Conservation (phyloP, 2,329 filamentous ascomycete species). For the Pseudovirgaria hyperparasitica region DNA sequence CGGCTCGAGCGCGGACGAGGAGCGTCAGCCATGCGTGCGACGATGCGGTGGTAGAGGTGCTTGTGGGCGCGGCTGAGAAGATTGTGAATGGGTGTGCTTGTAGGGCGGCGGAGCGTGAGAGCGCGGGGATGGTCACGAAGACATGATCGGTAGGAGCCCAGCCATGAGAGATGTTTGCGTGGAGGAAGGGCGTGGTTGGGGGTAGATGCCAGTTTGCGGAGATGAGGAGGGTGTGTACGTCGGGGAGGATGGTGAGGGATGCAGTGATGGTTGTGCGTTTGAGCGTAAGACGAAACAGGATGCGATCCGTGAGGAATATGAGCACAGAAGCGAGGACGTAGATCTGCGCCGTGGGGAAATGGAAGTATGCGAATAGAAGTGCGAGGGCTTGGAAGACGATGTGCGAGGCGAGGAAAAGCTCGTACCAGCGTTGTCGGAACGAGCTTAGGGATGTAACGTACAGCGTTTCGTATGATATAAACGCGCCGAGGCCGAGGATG, state of each 20-base stretch:
- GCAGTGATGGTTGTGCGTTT: conserved; percentile 38
- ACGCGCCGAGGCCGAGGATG: conserved; percentile 41
- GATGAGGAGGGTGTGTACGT: conserved; percentile 41
- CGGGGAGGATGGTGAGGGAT: conserved; percentile 40
- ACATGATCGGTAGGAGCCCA: conserved; percentile 52
- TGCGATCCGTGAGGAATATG: conserved; percentile 46
- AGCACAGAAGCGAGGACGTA: conserved; percentile 41
- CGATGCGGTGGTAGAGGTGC: conserved; percentile 30
- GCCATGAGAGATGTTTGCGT: conserved; percentile 31
- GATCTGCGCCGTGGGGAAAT: conserved; percentile 39
- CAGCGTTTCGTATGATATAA: conserved; percentile 46
- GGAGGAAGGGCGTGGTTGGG: conserved; percentile 5
- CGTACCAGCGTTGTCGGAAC: conserved; percentile 49
- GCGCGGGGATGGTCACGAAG: conserved; percentile 46
- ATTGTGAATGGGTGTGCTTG: conserved; percentile 58
- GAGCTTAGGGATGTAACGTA: conserved; percentile 49
- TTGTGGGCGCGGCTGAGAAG: conserved; percentile 41
- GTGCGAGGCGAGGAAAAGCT: conserved; percentile 48
- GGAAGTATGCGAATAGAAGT: conserved; percentile 46
- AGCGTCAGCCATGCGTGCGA: conserved; percentile 41
- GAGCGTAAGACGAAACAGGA: conserved; percentile 43
- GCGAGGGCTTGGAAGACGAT: conserved; percentile 44
- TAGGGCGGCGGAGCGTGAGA: conserved; percentile 39
- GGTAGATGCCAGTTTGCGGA: conserved; percentile 31
- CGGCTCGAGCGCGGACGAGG: conserved; percentile 45